Evolutionary conservation across 495 filamentous ascomycete species (phyloP), one percentile per base, ranked within the genome.

Genomic region (Penicillium pulvis): DNA sequence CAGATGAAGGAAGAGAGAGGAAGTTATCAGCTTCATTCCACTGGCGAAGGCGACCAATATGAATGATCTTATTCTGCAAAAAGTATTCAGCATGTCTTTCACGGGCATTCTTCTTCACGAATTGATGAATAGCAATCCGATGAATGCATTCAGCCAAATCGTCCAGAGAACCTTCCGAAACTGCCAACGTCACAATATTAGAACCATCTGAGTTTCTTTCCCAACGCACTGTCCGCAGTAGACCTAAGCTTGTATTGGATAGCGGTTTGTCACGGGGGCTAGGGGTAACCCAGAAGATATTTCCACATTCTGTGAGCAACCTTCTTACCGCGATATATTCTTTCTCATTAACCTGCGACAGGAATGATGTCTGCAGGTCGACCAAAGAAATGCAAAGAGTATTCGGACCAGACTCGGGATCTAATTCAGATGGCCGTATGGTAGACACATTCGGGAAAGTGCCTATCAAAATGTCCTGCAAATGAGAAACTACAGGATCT

Each of bases 281-380:
- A n/a, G 48, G 55, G 1, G 68, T 79, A 2, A 80, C 52, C 78
- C 78, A 80, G 0, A 79, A 53, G 1, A 79, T 35, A 6, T 57
- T 69, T 17, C 67, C 60, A 24, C 59, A 61, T 17, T 55, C 23
- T 12, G 57, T 48, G 2, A 81, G 46, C 14, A 82, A 49, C 6
- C 61, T 43, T 16, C 53, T 60, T 0, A 68, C 9, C 4, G 30
- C 24, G 5, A 17, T 7, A 26, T 59, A 69, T 24, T 69, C 52
- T 0, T 6, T 5, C 39, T 57, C 46, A 16, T 26, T 19, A 6
- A 60, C 55, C 1, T 53, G 20, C 0, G 44, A 44, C 0, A 69
- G 49, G 11, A 56, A 61, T 3, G 39, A 9, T 6, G 10, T 47
- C n/a, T 66, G 56, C 14, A 69, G 14, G 10, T 67, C 66, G 9